Base-by-base conservation (phyloP, 2,329 filamentous ascomycete genomes). In the Monosporascus sp. region DNA sequence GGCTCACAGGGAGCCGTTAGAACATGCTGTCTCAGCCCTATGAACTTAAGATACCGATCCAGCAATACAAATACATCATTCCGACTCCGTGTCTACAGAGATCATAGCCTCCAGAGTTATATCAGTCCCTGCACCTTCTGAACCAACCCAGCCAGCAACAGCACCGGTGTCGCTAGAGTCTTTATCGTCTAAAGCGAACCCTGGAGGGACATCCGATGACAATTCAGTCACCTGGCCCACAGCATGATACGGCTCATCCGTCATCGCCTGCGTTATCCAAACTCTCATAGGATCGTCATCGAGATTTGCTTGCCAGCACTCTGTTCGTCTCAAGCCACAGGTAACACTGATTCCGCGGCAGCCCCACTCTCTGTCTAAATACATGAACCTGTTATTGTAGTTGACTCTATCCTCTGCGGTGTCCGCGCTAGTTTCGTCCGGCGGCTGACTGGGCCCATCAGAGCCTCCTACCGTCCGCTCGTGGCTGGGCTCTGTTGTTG, bases 1-100 rank as follows among this genome's bases (percentile, higher is more conserved):
- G 70, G 78, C 79, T 18, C 84, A 88, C 68, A 81, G 89, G 65
- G 78, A 84, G 59, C 81, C 86, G 17, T 62, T 88, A 57, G 88
- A 92, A 67, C 73, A 78, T 57, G 84, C 86, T 8, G 78, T 86
- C 54, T 77, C 83, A 59, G 84, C 83, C 25, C 75, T 88, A 66
- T 82, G 70, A 63, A 58, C n/a, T 41, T 52, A 48, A 20, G 53
- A 45, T 14, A 17, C 50, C 22, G 53, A 55, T 53, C 38, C 42
- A 54, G 46, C 24, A 22, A 5, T 22, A 34, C 22, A 41, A 5
- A 31, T 44, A 25, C 24, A 34, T 36, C 22, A 31, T 51, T 27
- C 22, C 22, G 7, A 7, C 48, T 42, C 41, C 7, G 49, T 17
- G 25, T 49, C 15, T 45, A 17, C 38, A 41, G 18, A 9, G 18